phyloP scores from a whole-genome alignment of 2,329 filamentous ascomycete genomes.

The Dendrostoma leiphaemia region DNA sequence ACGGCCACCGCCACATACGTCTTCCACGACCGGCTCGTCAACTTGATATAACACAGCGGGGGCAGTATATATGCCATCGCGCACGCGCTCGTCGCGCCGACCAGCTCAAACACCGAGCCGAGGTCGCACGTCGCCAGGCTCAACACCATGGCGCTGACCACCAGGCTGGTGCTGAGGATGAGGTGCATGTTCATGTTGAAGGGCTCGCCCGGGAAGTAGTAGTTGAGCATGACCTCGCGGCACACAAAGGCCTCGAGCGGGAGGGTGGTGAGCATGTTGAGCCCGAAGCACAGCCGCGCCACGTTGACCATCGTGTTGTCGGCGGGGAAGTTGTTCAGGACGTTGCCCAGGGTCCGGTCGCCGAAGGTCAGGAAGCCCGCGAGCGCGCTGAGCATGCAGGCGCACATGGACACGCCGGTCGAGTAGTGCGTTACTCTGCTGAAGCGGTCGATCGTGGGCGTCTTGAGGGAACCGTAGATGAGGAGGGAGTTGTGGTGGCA shows the following conservation, averaged over 20 bases:
- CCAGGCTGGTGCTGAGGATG: conserved; percentile 78
- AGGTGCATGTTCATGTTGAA: conserved; percentile 84
- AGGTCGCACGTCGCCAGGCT: conserved; percentile 89
- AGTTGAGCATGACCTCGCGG: conserved; percentile 92
- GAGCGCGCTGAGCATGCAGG: conserved; percentile 84
- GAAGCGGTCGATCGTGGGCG: conserved; percentile 94
- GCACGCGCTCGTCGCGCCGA: conserved; percentile 91
- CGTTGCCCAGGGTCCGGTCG: conserved; percentile 87
- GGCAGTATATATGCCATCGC: conserved; percentile 94
- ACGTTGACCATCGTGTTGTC: conserved; percentile 94
- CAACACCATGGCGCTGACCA: conserved; percentile 74
- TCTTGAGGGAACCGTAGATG: conserved; percentile 93
- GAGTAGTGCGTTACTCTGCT: conserved; percentile 90
- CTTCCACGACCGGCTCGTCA: conserved; percentile 62
- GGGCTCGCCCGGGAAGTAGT: conserved; percentile 66
- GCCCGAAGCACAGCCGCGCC: conserved; percentile 88
- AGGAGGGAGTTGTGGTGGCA: conserved; percentile 93
- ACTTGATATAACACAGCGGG: conserved; percentile 90
- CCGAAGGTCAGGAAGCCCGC: conserved; percentile 92
- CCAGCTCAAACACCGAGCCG: conserved; percentile 90
- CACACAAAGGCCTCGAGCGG: conserved; percentile 98
- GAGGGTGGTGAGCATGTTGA: conserved; percentile 98
- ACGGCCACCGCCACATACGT: conserved; percentile 29
- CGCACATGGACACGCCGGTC: conserved; percentile 84
- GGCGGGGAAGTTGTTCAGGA: conserved; percentile 94